Base-by-base conservation (phyloP, 495 filamentous ascomycete species). In the Elaphomyces granulatus region DNA sequence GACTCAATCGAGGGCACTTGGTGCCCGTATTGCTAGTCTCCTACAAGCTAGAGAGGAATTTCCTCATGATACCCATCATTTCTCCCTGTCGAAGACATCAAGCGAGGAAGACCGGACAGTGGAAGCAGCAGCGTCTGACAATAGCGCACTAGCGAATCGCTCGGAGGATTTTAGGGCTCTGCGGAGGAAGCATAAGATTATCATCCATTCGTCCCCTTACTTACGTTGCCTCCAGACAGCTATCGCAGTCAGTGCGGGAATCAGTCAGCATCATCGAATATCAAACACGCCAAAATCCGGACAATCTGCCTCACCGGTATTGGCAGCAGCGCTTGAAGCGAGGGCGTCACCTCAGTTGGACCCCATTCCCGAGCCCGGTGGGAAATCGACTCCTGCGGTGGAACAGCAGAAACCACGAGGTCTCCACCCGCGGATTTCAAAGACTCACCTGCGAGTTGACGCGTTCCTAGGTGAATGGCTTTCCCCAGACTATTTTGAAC, bases 381-480 rank as follows among this genome's bases (percentile, higher is more conserved):
- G 33, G 18, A 34, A 45, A 33, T 49, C 54, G 4, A 54, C 53
- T 8, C 44, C 49, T 8, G 42, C 49, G 21, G 42, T 51, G 17
- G 37, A 41, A 30, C 35, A 45, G 17, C 23, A 34, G n/a, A 49
- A 41, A 2, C 41, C 48, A 15, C 52, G 44, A 23, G 35, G 39
- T 23, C n/a, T n/a, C n/a, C n/a, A n/a, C n/a, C n/a, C n/a, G n/a
- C n/a, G n/a, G n/a, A 39, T 40, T 4, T 47, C 44, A 18, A 45
- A 36, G n/a, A 41, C 28, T 2, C 44, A 59, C 8, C 46, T 96
- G 36, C 80, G 90, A 1, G 70, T 96, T 4, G 92, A 96, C 59
- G 79, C 92, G 0, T 92, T 87, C 53, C 70, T 96, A 2, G 92
- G 92, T 12, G 90, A 99, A 63, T 99, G 90, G 90, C 67, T 96